Percentiles rank a stretch among this genome's conserved stretches.
Conservation (phyloP, 345 rosid species). For the Salix arbutifolia region DNA sequence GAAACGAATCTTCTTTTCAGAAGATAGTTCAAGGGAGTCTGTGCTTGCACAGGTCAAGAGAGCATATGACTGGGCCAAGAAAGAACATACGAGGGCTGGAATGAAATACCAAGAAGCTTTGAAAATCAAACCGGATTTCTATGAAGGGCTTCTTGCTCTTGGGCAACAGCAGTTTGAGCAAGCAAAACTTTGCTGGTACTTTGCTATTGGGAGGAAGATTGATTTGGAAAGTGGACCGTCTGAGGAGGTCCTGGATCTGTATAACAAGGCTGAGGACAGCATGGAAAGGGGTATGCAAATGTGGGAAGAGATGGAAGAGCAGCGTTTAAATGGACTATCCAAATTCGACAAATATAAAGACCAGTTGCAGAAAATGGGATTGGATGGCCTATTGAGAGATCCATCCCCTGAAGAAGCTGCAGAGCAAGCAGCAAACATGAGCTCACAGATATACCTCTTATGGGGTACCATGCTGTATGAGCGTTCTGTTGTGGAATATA, state of each 20-base stretch:
- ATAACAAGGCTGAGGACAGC: conserved; percentile 96
- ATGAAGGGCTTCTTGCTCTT: conserved; percentile 88
- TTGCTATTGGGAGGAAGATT: conserved; percentile 65
- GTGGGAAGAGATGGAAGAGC: conserved; percentile 97
- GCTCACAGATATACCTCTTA: conserved; percentile 81
- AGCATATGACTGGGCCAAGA: conserved; percentile 70
- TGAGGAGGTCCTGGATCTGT: conserved; percentile 74
- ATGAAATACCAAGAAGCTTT: conserved; percentile 74
- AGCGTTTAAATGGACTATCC: conserved; percentile 80
- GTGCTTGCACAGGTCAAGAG: conserved; percentile 45
- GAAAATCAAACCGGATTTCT: conserved; percentile 78
- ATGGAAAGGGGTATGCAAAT: conserved; percentile 96
- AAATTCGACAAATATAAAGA: conserved; percentile 60
- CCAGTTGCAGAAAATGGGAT: conserved; percentile 59
- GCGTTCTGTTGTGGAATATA: conserved; percentile 90
- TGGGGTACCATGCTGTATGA: conserved; percentile 97
- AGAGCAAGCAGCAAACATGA: conserved; percentile 80
- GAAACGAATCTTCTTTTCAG: conserved; percentile 59
- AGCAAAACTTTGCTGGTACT: conserved; percentile 92
- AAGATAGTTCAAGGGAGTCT: conserved; percentile 62
- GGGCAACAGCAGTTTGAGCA: conserved; percentile 96
- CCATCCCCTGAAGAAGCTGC: conserved; percentile 64
- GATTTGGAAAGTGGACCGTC: conserved; percentile 60
- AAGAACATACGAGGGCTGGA: conserved; percentile 71
- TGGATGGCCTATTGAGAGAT: conserved; percentile 61